Evolutionary conservation across 305 asterid species (phyloP).

Genomic region (Fraxinus greggii): DNA sequence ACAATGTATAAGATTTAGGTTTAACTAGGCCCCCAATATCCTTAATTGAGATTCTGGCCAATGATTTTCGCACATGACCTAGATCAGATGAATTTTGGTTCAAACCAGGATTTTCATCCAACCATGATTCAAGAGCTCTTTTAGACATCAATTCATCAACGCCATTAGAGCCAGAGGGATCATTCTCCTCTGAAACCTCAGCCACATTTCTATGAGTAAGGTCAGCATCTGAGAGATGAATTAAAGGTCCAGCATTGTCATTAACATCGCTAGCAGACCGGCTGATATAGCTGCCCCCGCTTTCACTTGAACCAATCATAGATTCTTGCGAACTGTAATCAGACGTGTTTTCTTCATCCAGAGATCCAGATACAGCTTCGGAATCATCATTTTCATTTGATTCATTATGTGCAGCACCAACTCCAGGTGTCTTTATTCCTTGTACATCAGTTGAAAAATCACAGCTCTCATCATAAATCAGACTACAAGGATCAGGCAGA

Average conservation of each 20-base stretch:
- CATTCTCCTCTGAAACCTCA: slow-evolving; percentile 35
- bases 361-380: slow-evolving; percentile 65
- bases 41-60: slow-evolving; percentile 84
- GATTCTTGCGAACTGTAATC: slow-evolving; percentile 71
- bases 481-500: slow-evolving; percentile 89
- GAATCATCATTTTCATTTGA: slow-evolving; percentile 54
- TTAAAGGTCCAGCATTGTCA: slow-evolving; percentile 50
- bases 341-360: slow-evolving; percentile 70
- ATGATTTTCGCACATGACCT: slow-evolving; percentile 49
- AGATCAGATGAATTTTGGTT: slow-evolving; percentile 44
- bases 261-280: slow-evolving; percentile 48
- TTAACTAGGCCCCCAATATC: slow-evolving; percentile 70
- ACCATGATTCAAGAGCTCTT: slow-evolving; percentile 86
- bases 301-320: slow-evolving; percentile 49
- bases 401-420: slow-evolving; percentile 37
- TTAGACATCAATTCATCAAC: slow-evolving; percentile 74
- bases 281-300: slow-evolving; percentile 38
- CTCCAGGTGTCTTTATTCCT: slow-evolving; percentile 30
- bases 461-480: slow-evolving; percentile 42
- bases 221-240: slow-evolving; percentile 74
- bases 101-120: slow-evolving; percentile 69
- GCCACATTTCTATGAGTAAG: slow-evolving; percentile 39
- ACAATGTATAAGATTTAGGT: slow-evolving; percentile 59
- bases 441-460: slow-evolving; percentile 27
- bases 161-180: slow-evolving; percentile 48